These are phyloP conservation scores for Pleurotus salmoneostramineus DNA, from an alignment of 768 basidiomycete species.

Conservation along the genomic window DNA sequence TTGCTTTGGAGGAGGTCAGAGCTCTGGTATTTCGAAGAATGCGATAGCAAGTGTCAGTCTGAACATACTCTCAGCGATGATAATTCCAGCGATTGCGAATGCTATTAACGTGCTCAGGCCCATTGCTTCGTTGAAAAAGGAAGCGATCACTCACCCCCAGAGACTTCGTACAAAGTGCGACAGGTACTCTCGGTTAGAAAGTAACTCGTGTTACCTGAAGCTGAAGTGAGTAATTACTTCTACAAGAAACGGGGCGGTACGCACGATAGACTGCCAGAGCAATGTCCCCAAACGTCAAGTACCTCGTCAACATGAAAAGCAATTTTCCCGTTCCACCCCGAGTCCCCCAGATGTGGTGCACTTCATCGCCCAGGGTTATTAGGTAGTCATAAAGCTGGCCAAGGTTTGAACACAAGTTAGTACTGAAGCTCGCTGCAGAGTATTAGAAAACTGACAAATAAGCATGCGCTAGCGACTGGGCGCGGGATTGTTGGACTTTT, in stretches of 20 bases:
- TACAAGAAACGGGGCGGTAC: background rate
- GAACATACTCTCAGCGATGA: background rate
- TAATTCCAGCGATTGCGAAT: background rate
- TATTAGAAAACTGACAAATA: background rate
- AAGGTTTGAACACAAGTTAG: background rate
- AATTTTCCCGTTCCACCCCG: conserved; percentile 2
- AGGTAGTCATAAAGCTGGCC: background rate
- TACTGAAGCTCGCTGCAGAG: background rate
- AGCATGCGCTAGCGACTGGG: background rate
- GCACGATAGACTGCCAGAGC: background rate
- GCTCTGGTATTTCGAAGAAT: too few relatives aligned
- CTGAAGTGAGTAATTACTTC: background rate
- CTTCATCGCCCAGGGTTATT: background rate
- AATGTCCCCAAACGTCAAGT: background rate
- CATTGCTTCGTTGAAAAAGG: background rate
- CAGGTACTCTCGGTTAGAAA: background rate
- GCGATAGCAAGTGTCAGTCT: too few relatives aligned
- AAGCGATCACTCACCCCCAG: background rate
- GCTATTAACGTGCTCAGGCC: background rate
- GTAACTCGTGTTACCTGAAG: background rate
- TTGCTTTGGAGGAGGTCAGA: background rate
- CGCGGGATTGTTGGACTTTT: background rate
- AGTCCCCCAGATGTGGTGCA: conserved; percentile 1
- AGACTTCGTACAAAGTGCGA: background rate
- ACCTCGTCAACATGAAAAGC: conserved; percentile 3